Conservation (phyloP, 116 monocot genomes). For the Cymodocea nodosa region DNA sequence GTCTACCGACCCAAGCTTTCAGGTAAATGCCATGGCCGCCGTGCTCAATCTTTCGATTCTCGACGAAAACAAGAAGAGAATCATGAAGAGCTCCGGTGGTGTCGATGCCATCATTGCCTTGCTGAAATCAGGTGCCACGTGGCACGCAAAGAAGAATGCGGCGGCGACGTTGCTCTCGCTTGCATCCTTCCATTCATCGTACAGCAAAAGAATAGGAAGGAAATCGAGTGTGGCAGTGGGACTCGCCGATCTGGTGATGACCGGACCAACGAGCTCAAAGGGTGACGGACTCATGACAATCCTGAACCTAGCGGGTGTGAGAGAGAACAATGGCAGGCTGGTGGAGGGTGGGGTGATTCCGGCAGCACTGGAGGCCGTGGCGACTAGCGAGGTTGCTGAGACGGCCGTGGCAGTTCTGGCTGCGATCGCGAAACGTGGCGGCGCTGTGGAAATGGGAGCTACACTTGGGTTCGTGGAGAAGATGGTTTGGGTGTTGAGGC, state of each 20-base stretch:
- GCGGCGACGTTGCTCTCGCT: constrained; percentile 56
- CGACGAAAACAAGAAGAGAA: constrained; percentile 61
- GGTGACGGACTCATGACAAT: constrained; percentile 62
- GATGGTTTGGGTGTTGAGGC: constrained; percentile 37
- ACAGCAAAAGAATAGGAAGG: constrained; percentile 44
- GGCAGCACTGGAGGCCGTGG: constrained; percentile 31
- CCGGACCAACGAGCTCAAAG: constrained; percentile 41
- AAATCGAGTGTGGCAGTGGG: constrained; percentile 25
- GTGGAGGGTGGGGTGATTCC: constrained; percentile 37
- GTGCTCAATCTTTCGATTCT: constrained; percentile 77
- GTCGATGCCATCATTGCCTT: constrained; percentile 35
- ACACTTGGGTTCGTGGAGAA: constrained; percentile 26
- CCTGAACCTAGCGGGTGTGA: constrained; percentile 53
- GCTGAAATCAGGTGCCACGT: constrained; percentile 40
- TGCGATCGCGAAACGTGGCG: constrained; percentile 67
- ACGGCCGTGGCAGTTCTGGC: constrained; percentile 60
- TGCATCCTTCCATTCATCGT: constrained; percentile 35
- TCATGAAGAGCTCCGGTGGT: constrained; percentile 61
- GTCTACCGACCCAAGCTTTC: constrained; percentile 35
- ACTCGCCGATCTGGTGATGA: constrained; percentile 29
- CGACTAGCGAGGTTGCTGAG: constrained; percentile 29
- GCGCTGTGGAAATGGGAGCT: constrained; percentile 36
- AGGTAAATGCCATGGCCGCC: constrained; percentile 72
- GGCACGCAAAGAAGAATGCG: constrained; percentile 81
- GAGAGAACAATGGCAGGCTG: constrained; percentile 51